Conservation (phyloP, 2,329 filamentous ascomycete species). For the Fusarium palustre region DNA sequence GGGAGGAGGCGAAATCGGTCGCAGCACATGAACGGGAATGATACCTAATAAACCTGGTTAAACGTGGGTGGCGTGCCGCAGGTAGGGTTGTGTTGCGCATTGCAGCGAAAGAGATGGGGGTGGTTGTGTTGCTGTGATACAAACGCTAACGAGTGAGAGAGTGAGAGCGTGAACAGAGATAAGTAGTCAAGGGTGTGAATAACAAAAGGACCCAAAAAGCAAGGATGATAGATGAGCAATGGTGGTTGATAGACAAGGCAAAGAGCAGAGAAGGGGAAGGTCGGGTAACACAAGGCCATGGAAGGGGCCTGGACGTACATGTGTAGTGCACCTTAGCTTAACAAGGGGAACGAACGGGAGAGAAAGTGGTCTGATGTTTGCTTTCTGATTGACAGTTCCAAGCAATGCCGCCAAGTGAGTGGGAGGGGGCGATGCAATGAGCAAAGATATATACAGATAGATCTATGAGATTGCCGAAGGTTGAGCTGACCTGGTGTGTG, state of each 20-base stretch:
- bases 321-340: constrained; percentile 29
- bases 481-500: constrained; percentile 13
- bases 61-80: constrained; percentile 36
- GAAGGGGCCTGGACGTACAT: constrained; percentile 32
- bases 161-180: not conserved
- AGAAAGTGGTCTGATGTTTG: constrained; percentile 33
- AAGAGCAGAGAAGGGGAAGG: constrained; percentile 37
- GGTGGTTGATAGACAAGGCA: constrained; percentile 34
- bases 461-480: constrained; percentile 32
- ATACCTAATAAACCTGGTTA: constrained; percentile 31
- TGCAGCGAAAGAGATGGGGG: constrained; percentile 24
- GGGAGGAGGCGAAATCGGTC: constrained; percentile 29
- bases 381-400: constrained; percentile 7
- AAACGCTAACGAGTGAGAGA: constrained; percentile 31
- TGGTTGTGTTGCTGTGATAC: constrained; percentile 42
- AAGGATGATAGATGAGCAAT: constrained; percentile 29
- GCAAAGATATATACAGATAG: not conserved
- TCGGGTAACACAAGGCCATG: constrained; percentile 42
- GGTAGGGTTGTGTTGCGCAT: constrained; percentile 37
- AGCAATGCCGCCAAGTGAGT: constrained; percentile 38
- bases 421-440: constrained; percentile 12
- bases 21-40: constrained; percentile 36
- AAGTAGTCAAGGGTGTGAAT: constrained; percentile 37
- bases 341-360: constrained; percentile 4
- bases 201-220: constrained; percentile 30